These are phyloP conservation scores for Aspergillus sp. DNA, from an alignment of 2,329 filamentous ascomycete species.

Conservation along the genomic window DNA sequence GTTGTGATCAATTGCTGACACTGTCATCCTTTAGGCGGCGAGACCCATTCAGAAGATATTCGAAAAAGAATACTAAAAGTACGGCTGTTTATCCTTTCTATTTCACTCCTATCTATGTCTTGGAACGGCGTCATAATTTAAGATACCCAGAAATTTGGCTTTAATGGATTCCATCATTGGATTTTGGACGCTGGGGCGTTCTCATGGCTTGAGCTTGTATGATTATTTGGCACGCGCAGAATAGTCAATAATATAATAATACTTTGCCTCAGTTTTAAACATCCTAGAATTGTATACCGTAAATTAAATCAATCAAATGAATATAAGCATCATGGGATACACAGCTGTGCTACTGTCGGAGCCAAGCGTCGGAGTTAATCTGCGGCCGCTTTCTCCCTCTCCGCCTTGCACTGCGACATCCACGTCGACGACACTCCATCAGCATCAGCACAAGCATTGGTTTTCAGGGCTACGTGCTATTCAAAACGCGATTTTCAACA, in stretches of 20 bases:
- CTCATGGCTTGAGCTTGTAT: too few species aligned
- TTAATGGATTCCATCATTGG: background rate
- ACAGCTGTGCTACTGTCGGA: too few species aligned
- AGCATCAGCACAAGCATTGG: conserved; percentile 76
- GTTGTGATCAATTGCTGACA: conserved; percentile 11
- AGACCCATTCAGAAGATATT: conserved; percentile 85
- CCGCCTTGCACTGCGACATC: conserved; percentile 12
- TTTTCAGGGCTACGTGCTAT: conserved; percentile 22
- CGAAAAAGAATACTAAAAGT: conserved; percentile 59
- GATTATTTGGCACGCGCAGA: too few species aligned
- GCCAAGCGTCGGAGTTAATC: too few species aligned
- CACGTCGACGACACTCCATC: conserved; percentile 81
- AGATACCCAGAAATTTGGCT: conserved; percentile 8
- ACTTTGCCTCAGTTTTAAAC: too few species aligned
- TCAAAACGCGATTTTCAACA: conserved; percentile 5
- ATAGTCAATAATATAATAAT: too few species aligned
- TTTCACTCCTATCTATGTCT: too few species aligned
- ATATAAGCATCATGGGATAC: too few species aligned
- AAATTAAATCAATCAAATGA: too few species aligned
- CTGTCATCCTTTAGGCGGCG: conserved; percentile 56
- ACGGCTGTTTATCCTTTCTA: too few species aligned
- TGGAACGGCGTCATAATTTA: conserved; percentile 4
- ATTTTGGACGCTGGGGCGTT: background rate
- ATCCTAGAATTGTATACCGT: too few species aligned
- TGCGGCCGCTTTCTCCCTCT: too few species aligned